These are phyloP conservation scores for Talaromyces sp. DNA, from an alignment of 2,329 filamentous ascomycete species.

Conservation along the genomic window DNA sequence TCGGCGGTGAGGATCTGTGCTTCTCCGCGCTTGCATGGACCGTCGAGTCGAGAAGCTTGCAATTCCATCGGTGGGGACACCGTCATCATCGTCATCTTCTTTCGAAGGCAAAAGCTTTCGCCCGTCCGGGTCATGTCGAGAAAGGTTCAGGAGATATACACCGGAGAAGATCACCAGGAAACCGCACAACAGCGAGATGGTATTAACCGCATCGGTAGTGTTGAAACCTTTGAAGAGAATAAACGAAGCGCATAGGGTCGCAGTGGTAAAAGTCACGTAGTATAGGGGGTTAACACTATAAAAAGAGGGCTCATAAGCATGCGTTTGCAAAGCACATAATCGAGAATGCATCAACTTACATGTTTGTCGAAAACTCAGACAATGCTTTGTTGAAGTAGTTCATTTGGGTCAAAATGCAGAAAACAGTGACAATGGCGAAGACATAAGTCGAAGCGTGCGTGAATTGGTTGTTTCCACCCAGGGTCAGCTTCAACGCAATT, in stretches of 20 bases:
- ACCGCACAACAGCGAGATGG: constrained; percentile 82
- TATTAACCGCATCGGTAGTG: constrained; percentile 85
- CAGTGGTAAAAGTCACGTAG: constrained; percentile 96
- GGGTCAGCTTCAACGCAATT: constrained; percentile 91
- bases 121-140: constrained; percentile 81
- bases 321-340: not conserved
- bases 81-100: constrained; percentile 59
- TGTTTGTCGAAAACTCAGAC: constrained; percentile 93
- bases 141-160: constrained; percentile 94
- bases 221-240: constrained; percentile 96
- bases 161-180: constrained; percentile 94
- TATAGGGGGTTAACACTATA: constrained; percentile 86
- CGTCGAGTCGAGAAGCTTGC: constrained; percentile 83
- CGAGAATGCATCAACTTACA: constrained; percentile 55
- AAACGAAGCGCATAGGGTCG: constrained; percentile 88
- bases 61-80: constrained; percentile 85
- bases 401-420: constrained; percentile 98
- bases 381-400: constrained; percentile 99
- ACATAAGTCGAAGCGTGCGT: constrained; percentile 92
- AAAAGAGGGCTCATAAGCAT: constrained; percentile 20
- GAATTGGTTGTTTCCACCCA: constrained; percentile 93
- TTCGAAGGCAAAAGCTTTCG: constrained; percentile 58
- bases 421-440: constrained; percentile 85
- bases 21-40: constrained; percentile 86
- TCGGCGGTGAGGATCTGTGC: constrained; percentile 52